Evolutionary conservation across 228 moss, liverwort and hornwort species (phyloP).

Genomic region (Sphagnum magellanicum): DNA sequence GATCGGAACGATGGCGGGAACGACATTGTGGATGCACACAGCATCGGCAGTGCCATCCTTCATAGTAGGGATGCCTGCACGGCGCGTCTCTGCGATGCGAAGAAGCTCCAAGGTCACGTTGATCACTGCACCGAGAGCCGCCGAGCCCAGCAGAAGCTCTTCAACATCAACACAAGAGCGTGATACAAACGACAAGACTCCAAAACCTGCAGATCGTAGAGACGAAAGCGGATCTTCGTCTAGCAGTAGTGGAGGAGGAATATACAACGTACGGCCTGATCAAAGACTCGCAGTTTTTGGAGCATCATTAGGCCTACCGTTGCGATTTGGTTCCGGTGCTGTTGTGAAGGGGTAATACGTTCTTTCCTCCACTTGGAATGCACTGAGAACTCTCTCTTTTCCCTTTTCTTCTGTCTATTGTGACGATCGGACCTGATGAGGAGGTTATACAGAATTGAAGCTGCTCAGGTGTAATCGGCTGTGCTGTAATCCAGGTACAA

Average conservation of each 20-base stretch:
- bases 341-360: constrained; percentile 59
- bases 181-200: neutral
- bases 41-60: no score
- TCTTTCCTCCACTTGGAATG: no score
- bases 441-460: neutral
- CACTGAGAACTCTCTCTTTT: neutral
- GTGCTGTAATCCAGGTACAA: constrained; percentile 28
- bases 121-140: neutral
- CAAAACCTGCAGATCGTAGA: no score
- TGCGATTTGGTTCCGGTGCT: constrained; percentile 80
- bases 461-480: neutral
- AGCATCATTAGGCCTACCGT: constrained; percentile 37
- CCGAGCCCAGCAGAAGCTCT: constrained; percentile 1
- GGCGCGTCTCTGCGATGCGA: no score
- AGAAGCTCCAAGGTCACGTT: no score
- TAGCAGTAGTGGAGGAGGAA: constrained; percentile 16
- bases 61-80: no score
- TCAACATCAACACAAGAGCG: neutral
- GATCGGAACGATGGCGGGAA: no score
- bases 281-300: constrained; percentile 71
- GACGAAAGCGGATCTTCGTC: constrained; percentile 14
- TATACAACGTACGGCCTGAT: constrained; percentile 57
- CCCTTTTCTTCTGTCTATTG: no score
- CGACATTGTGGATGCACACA: no score
- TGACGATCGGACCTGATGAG: no score